Evolutionary conservation across 2,329 filamentous ascomycete species (phyloP).

Genomic region (Fusarium sp.): DNA sequence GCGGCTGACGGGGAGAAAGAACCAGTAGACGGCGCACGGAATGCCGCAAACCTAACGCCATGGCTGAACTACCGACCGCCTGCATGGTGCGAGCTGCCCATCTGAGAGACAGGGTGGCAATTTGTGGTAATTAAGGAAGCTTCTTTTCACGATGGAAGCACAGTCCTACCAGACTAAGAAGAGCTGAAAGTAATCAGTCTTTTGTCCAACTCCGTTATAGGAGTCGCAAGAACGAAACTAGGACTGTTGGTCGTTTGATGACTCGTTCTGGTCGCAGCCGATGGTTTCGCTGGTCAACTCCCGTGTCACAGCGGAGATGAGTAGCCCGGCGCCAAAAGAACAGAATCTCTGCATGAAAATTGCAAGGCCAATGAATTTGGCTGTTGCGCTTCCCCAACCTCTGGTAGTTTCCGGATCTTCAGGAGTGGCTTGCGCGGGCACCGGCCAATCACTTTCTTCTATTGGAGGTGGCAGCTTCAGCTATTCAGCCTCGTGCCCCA

Average conservation of each 20-base stretch:
- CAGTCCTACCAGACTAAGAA: background rate
- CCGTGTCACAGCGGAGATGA: slow-evolving; percentile 25
- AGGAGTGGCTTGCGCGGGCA: slow-evolving; percentile 32
- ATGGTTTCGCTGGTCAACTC: background rate
- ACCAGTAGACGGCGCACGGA: slow-evolving; percentile 3
- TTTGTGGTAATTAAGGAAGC: slow-evolving; percentile 6
- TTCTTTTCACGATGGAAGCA: slow-evolving; percentile 13
- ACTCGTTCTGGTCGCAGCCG: background rate
- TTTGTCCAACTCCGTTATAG: background rate
- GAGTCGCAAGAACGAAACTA: background rate
- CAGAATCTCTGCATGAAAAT: background rate
- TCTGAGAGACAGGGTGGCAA: background rate
- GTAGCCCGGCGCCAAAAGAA: background rate
- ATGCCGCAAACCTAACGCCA: slow-evolving; percentile 30
- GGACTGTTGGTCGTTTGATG: background rate
- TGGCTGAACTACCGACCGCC: slow-evolving; percentile 30
- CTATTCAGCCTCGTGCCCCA: slow-evolving; percentile 34
- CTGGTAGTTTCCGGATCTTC: slow-evolving; percentile 41
- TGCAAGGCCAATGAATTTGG: slow-evolving; percentile 21
- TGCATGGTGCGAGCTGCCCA: background rate
- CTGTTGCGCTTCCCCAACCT: slow-evolving; percentile 33
- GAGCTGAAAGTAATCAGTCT: background rate
- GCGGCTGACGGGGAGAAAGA: background rate
- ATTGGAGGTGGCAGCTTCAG: background rate
- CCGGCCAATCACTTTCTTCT: slow-evolving; percentile 26